Percentiles rank a stretch among this genome's conserved stretches.
Conservation (phyloP, 805 yeast species). For the Jamesozyma lodderae region DNA sequence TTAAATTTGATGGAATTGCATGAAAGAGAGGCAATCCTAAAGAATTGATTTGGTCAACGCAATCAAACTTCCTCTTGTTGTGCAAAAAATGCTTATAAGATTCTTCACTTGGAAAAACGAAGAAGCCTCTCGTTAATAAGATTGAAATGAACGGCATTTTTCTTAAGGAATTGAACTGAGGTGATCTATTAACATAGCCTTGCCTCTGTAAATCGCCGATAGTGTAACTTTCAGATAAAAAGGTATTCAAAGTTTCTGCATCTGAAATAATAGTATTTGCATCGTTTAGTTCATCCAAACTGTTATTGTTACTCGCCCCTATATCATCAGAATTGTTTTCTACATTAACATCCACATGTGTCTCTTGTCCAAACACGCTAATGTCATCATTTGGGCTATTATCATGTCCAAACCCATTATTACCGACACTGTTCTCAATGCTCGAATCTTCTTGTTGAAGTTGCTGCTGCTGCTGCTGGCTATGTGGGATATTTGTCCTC, state of each 20-base stretch:
- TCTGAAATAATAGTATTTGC: slow-evolving; percentile 6
- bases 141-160: slow-evolving; percentile 29
- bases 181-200: slow-evolving; percentile 27
- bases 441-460: slow-evolving; percentile 11
- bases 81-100: slow-evolving; percentile 23
- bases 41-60: slow-evolving; percentile 13
- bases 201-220: slow-evolving; percentile 22
- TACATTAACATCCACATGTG: background rate
- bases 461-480: background rate
- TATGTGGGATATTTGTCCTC: background rate
- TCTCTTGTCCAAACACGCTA: background rate
- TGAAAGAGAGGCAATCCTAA: slow-evolving; percentile 33
- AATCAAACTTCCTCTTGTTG: slow-evolving; percentile 23
- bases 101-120: slow-evolving; percentile 32
- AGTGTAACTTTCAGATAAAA: slow-evolving; percentile 20
- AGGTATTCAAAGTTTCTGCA: slow-evolving; percentile 15
- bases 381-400: no score
- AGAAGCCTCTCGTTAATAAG: slow-evolving; percentile 31
- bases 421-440: slow-evolving; percentile 9
- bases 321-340: background rate
- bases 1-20: slow-evolving; percentile 21
- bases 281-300: background rate
- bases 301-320: background rate
- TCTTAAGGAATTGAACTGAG: slow-evolving; percentile 20
- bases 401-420: no score